phyloP scores from a whole-genome alignment of 1,284 basidiomycete species.

The Ceratobasidium sp. region DNA sequence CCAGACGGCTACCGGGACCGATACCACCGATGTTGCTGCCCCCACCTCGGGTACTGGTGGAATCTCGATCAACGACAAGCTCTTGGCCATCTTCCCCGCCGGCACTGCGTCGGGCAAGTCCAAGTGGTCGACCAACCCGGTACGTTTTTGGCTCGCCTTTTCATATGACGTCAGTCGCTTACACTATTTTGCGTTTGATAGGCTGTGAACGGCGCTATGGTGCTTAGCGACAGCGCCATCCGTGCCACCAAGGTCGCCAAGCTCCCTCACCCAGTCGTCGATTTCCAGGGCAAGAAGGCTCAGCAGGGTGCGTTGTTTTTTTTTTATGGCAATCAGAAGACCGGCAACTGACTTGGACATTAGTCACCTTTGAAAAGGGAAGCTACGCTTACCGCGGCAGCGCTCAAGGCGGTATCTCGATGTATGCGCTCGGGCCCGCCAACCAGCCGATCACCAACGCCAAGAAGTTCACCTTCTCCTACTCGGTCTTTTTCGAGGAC shows the following conservation, averaged over 20 bases:
- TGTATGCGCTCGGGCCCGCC: conserved; percentile 62
- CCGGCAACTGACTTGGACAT: not conserved
- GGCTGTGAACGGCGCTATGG: conserved; percentile 12
- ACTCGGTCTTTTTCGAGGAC: conserved; percentile 63
- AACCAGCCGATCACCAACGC: conserved; percentile 42
- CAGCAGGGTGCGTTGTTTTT: conserved; percentile 12
- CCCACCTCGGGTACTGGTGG: conserved; percentile 24
- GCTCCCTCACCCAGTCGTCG: conserved; percentile 36
- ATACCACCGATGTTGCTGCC: not conserved
- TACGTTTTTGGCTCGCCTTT: not conserved
- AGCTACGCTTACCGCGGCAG: conserved; percentile 50
- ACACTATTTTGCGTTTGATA: not conserved
- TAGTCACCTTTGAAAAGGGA: conserved; percentile 57
- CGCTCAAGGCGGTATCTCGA: conserved; percentile 62
- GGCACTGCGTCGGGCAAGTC: not conserved
- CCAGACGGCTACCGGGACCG: not conserved
- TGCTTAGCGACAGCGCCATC: conserved; percentile 27
- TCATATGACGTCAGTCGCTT: not conserved
- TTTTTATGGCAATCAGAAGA: not conserved
- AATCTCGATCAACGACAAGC: conserved; percentile 31
- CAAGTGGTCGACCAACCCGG: conserved; percentile 34
- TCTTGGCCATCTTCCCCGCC: conserved; percentile 15
- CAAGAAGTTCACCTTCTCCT: conserved; percentile 61
- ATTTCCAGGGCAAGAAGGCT: conserved; percentile 34
- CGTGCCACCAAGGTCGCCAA: conserved; percentile 26